A percentile compares a stretch with the other conserved stretches of the same genome.
phyloP scores from a whole-genome alignment of 2,329 filamentous ascomycete genomes.

The Ophiostoma tasmaniense region DNA sequence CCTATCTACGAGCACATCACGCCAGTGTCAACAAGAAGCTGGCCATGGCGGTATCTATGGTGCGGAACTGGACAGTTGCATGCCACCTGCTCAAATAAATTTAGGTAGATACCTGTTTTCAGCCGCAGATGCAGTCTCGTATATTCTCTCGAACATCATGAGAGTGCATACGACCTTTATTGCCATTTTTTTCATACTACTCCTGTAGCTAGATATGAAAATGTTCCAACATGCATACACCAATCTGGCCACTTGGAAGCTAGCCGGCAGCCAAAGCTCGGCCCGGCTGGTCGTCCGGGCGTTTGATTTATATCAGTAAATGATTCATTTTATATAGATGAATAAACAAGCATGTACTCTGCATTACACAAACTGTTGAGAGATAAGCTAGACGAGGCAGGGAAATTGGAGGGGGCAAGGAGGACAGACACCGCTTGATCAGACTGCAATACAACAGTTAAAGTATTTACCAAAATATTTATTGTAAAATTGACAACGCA shows the following conservation, averaged over 20 bases:
- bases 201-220: background rate
- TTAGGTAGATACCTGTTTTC: background rate
- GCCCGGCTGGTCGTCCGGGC: background rate
- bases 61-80: background rate
- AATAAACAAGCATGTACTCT: background rate
- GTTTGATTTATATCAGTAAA: background rate
- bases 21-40: background rate
- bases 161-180: background rate
- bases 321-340: background rate
- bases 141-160: background rate
- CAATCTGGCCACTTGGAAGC: background rate
- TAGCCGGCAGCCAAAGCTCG: background rate
- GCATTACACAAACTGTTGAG: background rate
- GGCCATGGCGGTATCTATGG: background rate
- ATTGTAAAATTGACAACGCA: background rate
- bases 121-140: background rate
- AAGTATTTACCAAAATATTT: background rate
- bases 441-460: background rate
- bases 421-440: background rate
- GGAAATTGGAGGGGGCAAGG: background rate
- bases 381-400: background rate
- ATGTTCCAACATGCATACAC: background rate
- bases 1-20: background rate
- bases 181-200: background rate
- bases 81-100: background rate